Evolutionary conservation across 495 filamentous ascomycete genomes (phyloP), one percentile per base, ranked within the genome.

Genomic region (Podospora australis): DNA sequence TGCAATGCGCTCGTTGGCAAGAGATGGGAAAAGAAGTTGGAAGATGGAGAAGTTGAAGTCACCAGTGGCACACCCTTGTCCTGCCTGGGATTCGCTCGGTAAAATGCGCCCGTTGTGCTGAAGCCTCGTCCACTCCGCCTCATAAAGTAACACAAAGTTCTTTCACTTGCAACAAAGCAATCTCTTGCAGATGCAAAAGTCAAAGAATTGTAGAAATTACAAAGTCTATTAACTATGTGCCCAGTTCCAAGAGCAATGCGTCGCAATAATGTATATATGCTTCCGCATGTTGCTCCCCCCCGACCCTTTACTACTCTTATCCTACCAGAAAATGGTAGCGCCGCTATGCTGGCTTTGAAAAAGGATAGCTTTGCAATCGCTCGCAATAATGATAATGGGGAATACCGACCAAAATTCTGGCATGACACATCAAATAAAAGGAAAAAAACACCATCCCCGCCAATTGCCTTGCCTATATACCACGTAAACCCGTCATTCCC

Each of bases 161-260:
- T n/a, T n/a, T n/a, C n/a, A n/a, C n/a, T n/a, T n/a, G n/a, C n/a
- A n/a, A n/a, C n/a, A n/a, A n/a, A n/a, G n/a, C n/a, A n/a, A n/a
- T n/a, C n/a, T n/a, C n/a, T n/a, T n/a, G n/a, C n/a, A n/a, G n/a
- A n/a, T n/a, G n/a, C n/a, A n/a, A n/a, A n/a, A n/a, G n/a, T n/a
- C n/a, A n/a, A n/a, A n/a, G n/a, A n/a, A 17, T 40, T 21, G 16
- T 19, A 25, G 11, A 32, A 56, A 57, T 55, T 60, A 57, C 45
- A 55, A 55, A 55, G 49, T 60, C 58, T 60, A 60, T 60, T 54
- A 56, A 42, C 48, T 49, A 49, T 48, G 48, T 46, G 28, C 28
- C 35, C 41, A 47, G 30, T 47, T 28, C 35, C 39, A 41, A 20
- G n/a, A n/a, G n/a, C n/a, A n/a, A n/a, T n/a, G n/a, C n/a, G n/a